Evolutionary conservation across 2,329 filamentous ascomycete species (phyloP).

Genomic region (Penicillium sp.): DNA sequence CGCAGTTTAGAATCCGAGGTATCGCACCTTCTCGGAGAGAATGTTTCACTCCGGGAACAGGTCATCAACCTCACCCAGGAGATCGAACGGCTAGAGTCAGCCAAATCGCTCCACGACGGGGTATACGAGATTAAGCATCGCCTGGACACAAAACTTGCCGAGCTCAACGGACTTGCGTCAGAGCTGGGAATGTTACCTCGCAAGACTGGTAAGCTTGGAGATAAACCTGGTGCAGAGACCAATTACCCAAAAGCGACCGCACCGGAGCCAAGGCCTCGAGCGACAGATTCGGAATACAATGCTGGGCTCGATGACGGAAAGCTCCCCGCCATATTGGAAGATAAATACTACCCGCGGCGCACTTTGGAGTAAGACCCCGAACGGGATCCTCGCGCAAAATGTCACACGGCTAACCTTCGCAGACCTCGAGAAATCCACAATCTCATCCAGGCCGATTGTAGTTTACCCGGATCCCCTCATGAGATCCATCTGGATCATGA

Average conservation of each 20-base stretch:
- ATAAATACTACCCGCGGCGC: constrained; percentile 56
- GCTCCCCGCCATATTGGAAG: constrained; percentile 60
- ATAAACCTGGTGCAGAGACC: constrained; percentile 10
- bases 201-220: constrained; percentile 24
- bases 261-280: constrained; percentile 15
- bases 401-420: not conserved
- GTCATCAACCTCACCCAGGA: constrained; percentile 57
- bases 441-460: constrained; percentile 24
- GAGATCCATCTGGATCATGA: constrained; percentile 4
- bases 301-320: constrained; percentile 32
- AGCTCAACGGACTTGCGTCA: constrained; percentile 54
- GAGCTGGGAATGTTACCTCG: constrained; percentile 51
- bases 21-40: constrained; percentile 59
- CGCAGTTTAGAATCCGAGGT: constrained; percentile 63
- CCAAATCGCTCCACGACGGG: constrained; percentile 45
- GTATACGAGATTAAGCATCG: constrained; percentile 54
- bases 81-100: constrained; percentile 48
- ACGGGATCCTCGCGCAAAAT: not conserved
- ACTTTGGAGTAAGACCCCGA: constrained; percentile 49
- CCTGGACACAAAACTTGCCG: constrained; percentile 56
- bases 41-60: constrained; percentile 59
- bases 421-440: constrained; percentile 39
- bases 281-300: constrained; percentile 14
- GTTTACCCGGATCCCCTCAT: constrained; percentile 28
- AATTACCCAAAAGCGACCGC: constrained; percentile 14